A percentile compares a stretch with the other conserved stretches of the same genome.
Conservation (phyloP, 2,329 filamentous ascomycete genomes). For the Fusarium citri region DNA sequence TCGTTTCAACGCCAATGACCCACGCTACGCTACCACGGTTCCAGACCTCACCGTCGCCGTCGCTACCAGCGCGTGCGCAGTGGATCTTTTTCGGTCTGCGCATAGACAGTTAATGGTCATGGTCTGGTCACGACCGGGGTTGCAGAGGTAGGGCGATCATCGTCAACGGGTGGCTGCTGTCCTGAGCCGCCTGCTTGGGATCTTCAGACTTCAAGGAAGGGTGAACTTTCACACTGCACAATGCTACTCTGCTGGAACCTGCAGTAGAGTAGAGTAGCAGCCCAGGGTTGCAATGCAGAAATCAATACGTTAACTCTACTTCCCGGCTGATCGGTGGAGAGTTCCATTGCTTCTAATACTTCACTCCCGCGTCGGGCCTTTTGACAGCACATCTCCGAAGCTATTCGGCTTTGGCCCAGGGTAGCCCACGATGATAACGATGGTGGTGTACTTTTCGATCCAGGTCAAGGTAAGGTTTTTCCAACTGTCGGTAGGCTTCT, state of each 20-base stretch:
- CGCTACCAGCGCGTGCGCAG: constrained; percentile 34
- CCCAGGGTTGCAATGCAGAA: constrained; percentile 12
- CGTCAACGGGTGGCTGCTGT: constrained; percentile 47
- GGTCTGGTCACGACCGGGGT: constrained; percentile 34
- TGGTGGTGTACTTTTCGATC: background rate
- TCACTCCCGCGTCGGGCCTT: constrained; percentile 19
- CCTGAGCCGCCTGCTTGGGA: constrained; percentile 45
- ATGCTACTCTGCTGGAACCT: background rate
- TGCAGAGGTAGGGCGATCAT: constrained; percentile 45
- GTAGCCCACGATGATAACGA: background rate
- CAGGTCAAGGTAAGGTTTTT: background rate
- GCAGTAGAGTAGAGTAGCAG: background rate
- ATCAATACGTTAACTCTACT: constrained; percentile 3
- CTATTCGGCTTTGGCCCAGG: constrained; percentile 23
- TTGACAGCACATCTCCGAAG: constrained; percentile 21
- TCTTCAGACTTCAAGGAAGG: constrained; percentile 23
- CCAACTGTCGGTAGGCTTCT: background rate
- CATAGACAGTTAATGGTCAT: constrained; percentile 20
- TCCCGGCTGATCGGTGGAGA: constrained; percentile 39
- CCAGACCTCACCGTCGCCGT: constrained; percentile 42
- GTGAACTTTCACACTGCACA: background rate
- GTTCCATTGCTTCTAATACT: background rate
- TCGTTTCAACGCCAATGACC: constrained; percentile 22
- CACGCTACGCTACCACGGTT: constrained; percentile 21
- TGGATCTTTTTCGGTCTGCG: constrained; percentile 26